Base-by-base conservation (phyloP, 352 stramenopile species). In the Phytopythium mirpurense region DNA sequence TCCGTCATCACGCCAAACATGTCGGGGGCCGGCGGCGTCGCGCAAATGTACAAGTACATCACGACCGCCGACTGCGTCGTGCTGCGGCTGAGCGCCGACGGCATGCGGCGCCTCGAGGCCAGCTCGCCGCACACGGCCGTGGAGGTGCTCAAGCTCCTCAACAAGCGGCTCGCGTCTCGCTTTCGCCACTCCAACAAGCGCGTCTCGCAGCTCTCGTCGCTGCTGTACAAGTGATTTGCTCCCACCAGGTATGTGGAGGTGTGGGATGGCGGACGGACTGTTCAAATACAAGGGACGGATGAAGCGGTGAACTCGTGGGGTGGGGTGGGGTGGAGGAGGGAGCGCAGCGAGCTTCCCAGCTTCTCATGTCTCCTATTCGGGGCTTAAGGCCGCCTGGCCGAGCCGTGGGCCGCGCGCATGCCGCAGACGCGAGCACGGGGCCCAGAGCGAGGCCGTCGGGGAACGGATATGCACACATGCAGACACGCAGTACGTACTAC, bases 171-270 rank as follows among this genome's bases (percentile, higher is more conserved):
- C 50, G 65, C 77, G 9, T 65, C 71, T 32, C 75, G 74, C 1
- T 90, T 87, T 51, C 62, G 83, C 32, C 70, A 86, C 55, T 78
- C 77, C 8, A 90, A 82, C 67, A 88, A 90, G 42, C 77, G 80
- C 34, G 69, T 90, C 40, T 80, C 77, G 57, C 77, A 90, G 42
- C 78, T 90, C 41, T 88, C 80, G 18, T 90, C 80, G 14, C 50
- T 90, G 36, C 64, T 90, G 18, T 90, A 90, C 67, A 89, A 89
- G 66, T 86, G 45, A 49, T n/a, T n/a, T n/a, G n/a, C n/a, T 26
- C 48, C 36, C 1, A 31, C 21, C n/a, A 67, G 51, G n/a, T 29
- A 46, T 26, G 14, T 49, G 24, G 24, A 36, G n/a, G n/a, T n/a
- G n/a, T n/a, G n/a, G n/a, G n/a, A n/a, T n/a, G n/a, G 24, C 18